Evolutionary conservation across 768 basidiomycete species (phyloP).

Genomic region (Boletales sp.): DNA sequence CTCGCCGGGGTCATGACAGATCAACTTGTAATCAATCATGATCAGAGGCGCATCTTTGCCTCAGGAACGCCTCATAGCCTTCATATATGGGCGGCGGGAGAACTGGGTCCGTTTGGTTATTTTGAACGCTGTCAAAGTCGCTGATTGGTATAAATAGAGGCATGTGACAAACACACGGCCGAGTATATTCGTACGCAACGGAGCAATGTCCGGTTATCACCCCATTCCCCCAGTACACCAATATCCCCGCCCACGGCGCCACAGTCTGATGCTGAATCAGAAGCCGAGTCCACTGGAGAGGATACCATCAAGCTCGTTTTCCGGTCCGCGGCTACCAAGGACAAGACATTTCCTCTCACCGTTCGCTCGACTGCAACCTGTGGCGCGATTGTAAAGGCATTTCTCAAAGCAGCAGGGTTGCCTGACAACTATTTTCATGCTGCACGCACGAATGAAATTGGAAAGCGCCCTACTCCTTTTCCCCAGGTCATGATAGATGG

Average conservation of each 20-base stretch:
- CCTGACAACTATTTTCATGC: constrained; percentile 46
- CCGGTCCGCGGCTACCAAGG: constrained; percentile 48
- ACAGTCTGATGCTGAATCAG: constrained; percentile 28
- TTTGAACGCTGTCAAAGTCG: neutral
- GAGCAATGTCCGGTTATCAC: constrained; percentile 22
- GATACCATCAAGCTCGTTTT: constrained; percentile 65
- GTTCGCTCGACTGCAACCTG: constrained; percentile 77
- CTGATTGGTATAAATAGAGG: constrained; percentile 43
- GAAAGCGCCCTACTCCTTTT: constrained; percentile 19
- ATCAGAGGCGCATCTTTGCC: constrained; percentile 61
- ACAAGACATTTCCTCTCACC: constrained; percentile 56
- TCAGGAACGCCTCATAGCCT: constrained; percentile 66
- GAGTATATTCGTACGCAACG: constrained; percentile 55
- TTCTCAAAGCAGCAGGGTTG: constrained; percentile 64
- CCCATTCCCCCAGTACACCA: constrained; percentile 6
- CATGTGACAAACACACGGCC: constrained; percentile 58
- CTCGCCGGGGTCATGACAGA: constrained; percentile 47
- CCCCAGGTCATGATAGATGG: constrained; percentile 61
- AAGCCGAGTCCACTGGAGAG: constrained; percentile 34
- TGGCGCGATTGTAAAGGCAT: constrained; percentile 70
- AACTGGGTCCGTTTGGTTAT: constrained; percentile 47
- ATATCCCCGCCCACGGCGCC: constrained; percentile 19
- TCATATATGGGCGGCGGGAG: constrained; percentile 63
- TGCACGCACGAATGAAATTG: constrained; percentile 18
- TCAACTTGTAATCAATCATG: constrained; percentile 57